Evolutionary conservation across 2,329 filamentous ascomycete genomes (phyloP), one percentile per base, ranked within the genome.

Genomic region (Elsinoe australis): DNA sequence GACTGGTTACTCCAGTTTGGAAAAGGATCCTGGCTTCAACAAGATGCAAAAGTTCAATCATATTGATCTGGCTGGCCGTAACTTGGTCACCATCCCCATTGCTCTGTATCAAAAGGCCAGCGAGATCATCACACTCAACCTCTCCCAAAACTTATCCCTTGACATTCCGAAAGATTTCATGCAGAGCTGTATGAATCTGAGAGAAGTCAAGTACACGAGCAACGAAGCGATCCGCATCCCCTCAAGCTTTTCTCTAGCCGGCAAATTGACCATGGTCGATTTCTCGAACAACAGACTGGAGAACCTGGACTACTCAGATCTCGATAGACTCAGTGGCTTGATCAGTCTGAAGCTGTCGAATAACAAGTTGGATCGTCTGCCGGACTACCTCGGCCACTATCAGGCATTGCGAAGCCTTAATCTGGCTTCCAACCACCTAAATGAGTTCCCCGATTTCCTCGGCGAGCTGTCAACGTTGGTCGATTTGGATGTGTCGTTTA

Each of bases 81-180:
- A 95, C 61, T 75, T 98, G 39, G 82, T 94, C 59, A 94, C 90
- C 5, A 96, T 98, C 47, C 92, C 92, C 3, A 95, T 98, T 56
- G 84, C 83, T 0, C 78, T 98, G 8, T 96, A 96, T 66, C 86
- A 87, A 52, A 94, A 88, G 63, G 86, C 90, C 0, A 75, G 79
- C 8, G 92, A 98, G 61, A 96, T 98, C 56, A 90, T 94, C 49
- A 94, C 88, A 0, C 76, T 98, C 31, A 96, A 98, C 60, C 72
- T 98, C 7, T 96, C 92, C 1, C 80, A 87, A 29, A 98, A 98
- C 58, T 70, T 96, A 35, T 92, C 88, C 0, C 74, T 98, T 21
- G 87, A 95, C 58, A 82, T 98, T 10, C 92, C 92, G 0, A 87
- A 88, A 60, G 92, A 98, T 65, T 98, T 98, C 62, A 89, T 98